Conservation (phyloP, 1,284 basidiomycete genomes). For the Austroboletus rostrupii region DNA sequence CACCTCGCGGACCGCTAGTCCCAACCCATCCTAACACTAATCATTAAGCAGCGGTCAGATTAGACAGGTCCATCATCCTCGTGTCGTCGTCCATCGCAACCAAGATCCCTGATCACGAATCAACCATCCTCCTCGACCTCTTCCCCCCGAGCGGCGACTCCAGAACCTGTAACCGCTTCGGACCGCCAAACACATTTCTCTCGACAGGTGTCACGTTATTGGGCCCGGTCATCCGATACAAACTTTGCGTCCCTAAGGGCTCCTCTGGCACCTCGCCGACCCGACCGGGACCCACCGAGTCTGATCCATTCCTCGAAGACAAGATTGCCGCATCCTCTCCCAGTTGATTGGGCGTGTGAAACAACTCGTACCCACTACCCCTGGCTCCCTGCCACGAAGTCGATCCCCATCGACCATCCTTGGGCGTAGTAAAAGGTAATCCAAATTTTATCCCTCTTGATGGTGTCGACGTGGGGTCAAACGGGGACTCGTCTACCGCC, state of each 20-base stretch:
- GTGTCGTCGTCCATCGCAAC: not conserved
- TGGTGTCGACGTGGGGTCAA: conserved; percentile 72
- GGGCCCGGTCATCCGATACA: conserved; percentile 7
- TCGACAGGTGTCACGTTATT: conserved; percentile 29
- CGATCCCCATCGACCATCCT: conserved; percentile 42
- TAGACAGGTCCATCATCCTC: not conserved
- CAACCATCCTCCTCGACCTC: conserved; percentile 19
- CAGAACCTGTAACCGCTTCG: conserved; percentile 20
- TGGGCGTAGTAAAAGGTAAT: conserved; percentile 56
- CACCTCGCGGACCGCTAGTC: not conserved
- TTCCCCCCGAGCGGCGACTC: conserved; percentile 29
- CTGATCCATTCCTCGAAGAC: conserved; percentile 8
- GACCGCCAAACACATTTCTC: conserved; percentile 12
- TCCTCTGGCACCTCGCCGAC: conserved; percentile 19
- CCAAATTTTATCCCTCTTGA: conserved; percentile 64
- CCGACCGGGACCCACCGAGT: conserved; percentile 11
- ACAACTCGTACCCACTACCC: conserved; percentile 35
- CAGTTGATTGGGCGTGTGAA: conserved; percentile 46
- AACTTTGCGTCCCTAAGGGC: conserved; percentile 12
- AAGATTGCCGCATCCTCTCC: conserved; percentile 13
- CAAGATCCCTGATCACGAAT: conserved; percentile 11
- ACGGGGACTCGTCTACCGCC: conserved; percentile 47
- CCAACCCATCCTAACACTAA: conserved; percentile 1
- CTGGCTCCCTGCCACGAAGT: conserved; percentile 20
- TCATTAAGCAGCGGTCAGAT: not conserved